phyloP scores from a whole-genome alignment of 768 basidiomycete genomes.

The Termitomyces titanicus region DNA sequence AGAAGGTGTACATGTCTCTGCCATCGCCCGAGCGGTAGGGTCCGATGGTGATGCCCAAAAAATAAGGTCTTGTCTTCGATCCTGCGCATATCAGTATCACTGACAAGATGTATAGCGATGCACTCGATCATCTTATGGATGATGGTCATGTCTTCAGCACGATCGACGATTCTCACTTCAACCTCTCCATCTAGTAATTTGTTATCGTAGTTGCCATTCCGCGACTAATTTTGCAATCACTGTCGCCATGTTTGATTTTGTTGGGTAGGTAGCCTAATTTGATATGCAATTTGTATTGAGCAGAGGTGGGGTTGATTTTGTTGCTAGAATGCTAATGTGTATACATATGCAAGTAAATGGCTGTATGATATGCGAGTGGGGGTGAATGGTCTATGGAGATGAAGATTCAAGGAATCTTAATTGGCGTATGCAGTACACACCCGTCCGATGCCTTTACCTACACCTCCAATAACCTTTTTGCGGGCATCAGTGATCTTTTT shows the following conservation, averaged over 20 bases:
- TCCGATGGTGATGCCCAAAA: slow-evolving; percentile 42
- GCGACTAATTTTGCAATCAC: neutral
- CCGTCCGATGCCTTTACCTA: slow-evolving; percentile 57
- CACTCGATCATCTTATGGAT: slow-evolving; percentile 74
- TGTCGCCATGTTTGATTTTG: neutral
- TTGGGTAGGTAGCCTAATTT: neutral
- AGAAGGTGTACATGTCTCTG: slow-evolving; percentile 74
- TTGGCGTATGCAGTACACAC: slow-evolving; percentile 20
- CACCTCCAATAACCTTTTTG: slow-evolving; percentile 67
- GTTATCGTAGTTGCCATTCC: neutral
- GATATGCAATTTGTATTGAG: neutral
- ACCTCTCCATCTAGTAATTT: slow-evolving; percentile 38
- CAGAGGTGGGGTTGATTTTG: neutral
- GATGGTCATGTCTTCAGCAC: slow-evolving; percentile 80
- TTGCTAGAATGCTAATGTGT: neutral
- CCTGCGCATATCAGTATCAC: neutral
- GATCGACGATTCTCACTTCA: slow-evolving; percentile 78
- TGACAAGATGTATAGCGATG: slow-evolving; percentile 41
- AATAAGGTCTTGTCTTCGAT: slow-evolving; percentile 50
- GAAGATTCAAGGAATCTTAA: neutral
- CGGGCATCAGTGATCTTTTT: slow-evolving; percentile 69
- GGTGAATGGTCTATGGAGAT: neutral
- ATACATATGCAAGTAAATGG: neutral
- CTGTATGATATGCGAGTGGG: neutral
- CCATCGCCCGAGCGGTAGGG: slow-evolving; percentile 65